Conservation (phyloP, 2,329 filamentous ascomycete species). For the Blastomyces silverae region DNA sequence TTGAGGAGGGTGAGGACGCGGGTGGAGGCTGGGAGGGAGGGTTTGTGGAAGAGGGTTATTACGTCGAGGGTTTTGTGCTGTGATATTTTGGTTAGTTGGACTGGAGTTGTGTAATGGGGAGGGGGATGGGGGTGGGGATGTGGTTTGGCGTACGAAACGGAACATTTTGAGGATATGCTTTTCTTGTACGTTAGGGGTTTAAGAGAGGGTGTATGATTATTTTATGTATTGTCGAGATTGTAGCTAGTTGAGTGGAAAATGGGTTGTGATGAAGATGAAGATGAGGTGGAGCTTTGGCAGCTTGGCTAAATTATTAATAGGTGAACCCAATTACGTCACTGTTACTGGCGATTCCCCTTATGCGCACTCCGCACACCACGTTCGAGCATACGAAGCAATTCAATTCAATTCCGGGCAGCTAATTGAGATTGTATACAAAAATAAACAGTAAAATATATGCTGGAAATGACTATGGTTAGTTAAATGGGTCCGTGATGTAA, state of each 20-base stretch:
- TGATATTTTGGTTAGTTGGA: neutral
- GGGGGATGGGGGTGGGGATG: neutral
- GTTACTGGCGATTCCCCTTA: too few species aligned
- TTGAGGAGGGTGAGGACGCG: conserved; percentile 71
- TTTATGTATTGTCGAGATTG: neutral
- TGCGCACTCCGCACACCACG: too few species aligned
- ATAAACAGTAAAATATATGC: neutral
- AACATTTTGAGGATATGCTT: conserved; percentile 16
- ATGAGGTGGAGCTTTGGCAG: too few species aligned
- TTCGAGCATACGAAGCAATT: too few species aligned
- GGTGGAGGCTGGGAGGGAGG: conserved; percentile 63
- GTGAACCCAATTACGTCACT: too few species aligned
- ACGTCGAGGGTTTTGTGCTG: conserved; percentile 79
- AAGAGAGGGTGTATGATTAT: too few species aligned
- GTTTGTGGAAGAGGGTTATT: conserved; percentile 91
- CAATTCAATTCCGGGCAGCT: too few species aligned
- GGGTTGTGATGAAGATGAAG: neutral
- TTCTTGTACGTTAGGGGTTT: neutral
- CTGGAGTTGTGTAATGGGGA: too few species aligned
- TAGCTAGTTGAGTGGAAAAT: neutral
- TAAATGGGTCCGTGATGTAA: neutral
- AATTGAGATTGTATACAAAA: neutral
- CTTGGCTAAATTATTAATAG: too few species aligned
- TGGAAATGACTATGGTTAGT: neutral
- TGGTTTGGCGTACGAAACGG: conserved; percentile 13